A percentile compares a stretch with the other conserved stretches of the same genome.
Conservation (phyloP, 2,329 filamentous ascomycete species). For the Colletotrichum coccodes region DNA sequence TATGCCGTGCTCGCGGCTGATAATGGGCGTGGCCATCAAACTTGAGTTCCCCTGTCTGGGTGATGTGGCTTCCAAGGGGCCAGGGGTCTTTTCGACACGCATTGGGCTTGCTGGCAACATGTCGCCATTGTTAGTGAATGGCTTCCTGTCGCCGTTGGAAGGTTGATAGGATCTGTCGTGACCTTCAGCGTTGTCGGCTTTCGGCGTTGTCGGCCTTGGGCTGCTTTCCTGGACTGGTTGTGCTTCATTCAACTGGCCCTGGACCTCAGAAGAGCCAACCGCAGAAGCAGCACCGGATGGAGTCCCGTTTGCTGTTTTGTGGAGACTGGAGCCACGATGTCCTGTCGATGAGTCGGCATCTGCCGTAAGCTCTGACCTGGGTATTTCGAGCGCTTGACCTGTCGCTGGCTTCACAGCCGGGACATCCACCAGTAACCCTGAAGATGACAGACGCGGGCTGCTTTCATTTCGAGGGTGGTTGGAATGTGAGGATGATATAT, state of each 20-base stretch:
- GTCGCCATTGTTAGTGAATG: neutral
- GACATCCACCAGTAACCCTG: neutral
- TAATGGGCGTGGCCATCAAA: conserved; percentile 30
- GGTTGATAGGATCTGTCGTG: neutral
- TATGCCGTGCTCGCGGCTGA: conserved; percentile 31
- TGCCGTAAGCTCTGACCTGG: neutral
- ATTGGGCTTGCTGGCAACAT: neutral
- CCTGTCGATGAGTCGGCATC: neutral
- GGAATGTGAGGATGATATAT: neutral
- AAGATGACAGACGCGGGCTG: neutral
- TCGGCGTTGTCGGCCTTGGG: conserved; percentile 15
- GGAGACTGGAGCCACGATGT: neutral
- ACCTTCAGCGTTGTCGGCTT: neutral
- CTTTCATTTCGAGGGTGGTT: neutral
- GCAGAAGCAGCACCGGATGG: neutral
- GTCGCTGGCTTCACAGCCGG: neutral
- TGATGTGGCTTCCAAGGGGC: conserved; percentile 10
- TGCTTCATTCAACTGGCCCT: neutral
- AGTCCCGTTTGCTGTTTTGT: neutral
- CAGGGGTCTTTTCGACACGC: conserved; percentile 14
- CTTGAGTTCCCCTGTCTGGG: conserved; percentile 28
- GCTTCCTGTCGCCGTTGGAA: neutral
- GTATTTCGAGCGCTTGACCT: neutral
- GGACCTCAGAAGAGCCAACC: neutral
- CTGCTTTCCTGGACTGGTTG: neutral